These are phyloP conservation scores for Gyromitra esculenta DNA, from an alignment of 2,329 filamentous ascomycete genomes.

Conservation along the genomic window DNA sequence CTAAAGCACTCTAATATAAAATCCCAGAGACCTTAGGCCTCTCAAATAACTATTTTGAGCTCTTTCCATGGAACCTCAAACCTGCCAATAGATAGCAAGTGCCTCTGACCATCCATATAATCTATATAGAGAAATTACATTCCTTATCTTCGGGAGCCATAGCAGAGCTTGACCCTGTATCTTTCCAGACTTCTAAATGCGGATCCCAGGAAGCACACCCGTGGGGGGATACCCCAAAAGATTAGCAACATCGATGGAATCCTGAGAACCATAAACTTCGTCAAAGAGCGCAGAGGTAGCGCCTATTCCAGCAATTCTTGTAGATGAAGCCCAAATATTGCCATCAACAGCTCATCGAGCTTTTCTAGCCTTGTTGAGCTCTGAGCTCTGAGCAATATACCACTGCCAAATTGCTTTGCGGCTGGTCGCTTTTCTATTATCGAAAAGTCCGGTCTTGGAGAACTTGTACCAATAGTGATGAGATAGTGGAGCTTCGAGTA, in stretches of 20 bases:
- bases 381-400: too few relatives aligned
- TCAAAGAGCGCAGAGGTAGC: slow-evolving; percentile 59
- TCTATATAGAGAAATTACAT: slow-evolving; percentile 16
- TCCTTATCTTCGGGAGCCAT: slow-evolving; percentile 15
- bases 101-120: background rate
- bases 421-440: too few relatives aligned
- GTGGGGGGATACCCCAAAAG: background rate
- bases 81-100: background rate
- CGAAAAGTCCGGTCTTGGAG: too few relatives aligned
- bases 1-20: background rate
- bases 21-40: background rate
- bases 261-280: background rate
- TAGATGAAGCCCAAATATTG: slow-evolving; percentile 64
- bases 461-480: too few relatives aligned
- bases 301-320: slow-evolving; percentile 64
- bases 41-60: background rate
- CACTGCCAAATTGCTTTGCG: too few relatives aligned
- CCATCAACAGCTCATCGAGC: slow-evolving; percentile 61
- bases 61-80: background rate
- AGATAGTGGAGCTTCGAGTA: too few relatives aligned
- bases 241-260: background rate
- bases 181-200: slow-evolving; percentile 6
- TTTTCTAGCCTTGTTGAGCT: too few relatives aligned
- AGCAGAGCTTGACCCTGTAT: slow-evolving; percentile 9
- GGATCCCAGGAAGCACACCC: background rate